A percentile compares a stretch with the other conserved stretches of the same genome.
Evolutionary conservation across 352 stramenopile genomes (phyloP).

Genomic region (Globisporangium polare): DNA sequence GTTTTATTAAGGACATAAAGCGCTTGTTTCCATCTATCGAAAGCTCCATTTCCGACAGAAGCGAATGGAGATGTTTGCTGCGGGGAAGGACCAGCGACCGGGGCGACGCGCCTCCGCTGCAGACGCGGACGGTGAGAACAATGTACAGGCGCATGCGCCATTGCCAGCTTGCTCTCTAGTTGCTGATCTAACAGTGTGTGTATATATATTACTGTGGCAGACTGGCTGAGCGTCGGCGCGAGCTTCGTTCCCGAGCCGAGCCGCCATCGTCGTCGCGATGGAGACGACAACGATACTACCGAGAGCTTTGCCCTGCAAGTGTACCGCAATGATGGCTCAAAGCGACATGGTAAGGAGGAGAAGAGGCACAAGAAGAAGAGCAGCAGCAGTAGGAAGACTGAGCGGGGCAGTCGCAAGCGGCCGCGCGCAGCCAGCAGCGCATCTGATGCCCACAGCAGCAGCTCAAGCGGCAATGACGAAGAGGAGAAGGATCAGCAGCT

Average conservation of each 20-base stretch:
- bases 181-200: neutral
- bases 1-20: too few species aligned
- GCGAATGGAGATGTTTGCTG: too few species aligned
- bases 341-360: conserved; percentile 38
- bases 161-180: neutral
- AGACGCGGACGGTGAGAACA: neutral
- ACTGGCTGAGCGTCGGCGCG: conserved; percentile 12
- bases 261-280: neutral
- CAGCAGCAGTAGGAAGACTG: neutral
- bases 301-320: conserved; percentile 13
- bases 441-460: neutral
- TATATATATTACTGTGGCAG: neutral
- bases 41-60: too few species aligned
- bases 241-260: conserved; percentile 8
- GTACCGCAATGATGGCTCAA: conserved; percentile 21
- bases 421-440: neutral
- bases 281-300: neutral
- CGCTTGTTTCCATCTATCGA: too few species aligned
- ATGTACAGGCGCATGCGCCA: neutral
- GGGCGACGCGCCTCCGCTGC: too few species aligned
- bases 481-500: neutral
- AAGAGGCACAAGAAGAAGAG: conserved; percentile 51
- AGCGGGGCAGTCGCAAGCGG: conserved; percentile 1
- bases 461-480: neutral
- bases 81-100: too few species aligned